Conservation (phyloP, 176 grass and related monocot species). For the Microstegium vimineum region DNA sequence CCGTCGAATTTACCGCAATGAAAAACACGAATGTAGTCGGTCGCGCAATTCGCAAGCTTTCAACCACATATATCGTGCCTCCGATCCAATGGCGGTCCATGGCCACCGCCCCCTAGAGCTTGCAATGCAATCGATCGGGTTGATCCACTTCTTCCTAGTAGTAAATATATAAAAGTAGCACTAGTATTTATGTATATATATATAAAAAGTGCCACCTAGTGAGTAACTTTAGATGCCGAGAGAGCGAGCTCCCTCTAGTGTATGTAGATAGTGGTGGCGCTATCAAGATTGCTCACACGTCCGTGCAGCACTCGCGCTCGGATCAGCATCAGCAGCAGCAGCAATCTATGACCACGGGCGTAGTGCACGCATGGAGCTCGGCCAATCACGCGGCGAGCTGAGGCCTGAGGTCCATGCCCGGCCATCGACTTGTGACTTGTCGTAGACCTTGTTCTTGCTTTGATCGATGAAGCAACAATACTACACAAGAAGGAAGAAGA, state of each 20-base stretch:
- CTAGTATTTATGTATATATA: background rate
- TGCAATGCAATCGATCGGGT: background rate
- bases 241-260: background rate
- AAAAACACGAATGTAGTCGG: background rate
- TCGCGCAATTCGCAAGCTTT: background rate
- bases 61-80: background rate
- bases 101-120: background rate
- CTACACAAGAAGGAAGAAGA: background rate
- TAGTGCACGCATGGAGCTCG: background rate
- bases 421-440: background rate
- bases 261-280: constrained; percentile 32
- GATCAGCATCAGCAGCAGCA: background rate
- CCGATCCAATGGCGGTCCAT: background rate
- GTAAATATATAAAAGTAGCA: background rate
- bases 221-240: background rate
- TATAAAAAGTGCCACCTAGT: constrained; percentile 26
- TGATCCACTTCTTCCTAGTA: constrained; percentile 13
- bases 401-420: background rate
- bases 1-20: constrained; percentile 17
- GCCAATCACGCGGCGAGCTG: background rate
- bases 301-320: background rate
- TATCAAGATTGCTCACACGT: constrained; percentile 16
- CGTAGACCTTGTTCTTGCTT: background rate
- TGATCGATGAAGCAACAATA: background rate
- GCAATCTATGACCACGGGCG: constrained; percentile 46